Percentiles rank a stretch among this genome's conserved stretches.
Evolutionary conservation across 352 stramenopile genomes (phyloP).

Genomic region (Saprolegnia diclina): DNA sequence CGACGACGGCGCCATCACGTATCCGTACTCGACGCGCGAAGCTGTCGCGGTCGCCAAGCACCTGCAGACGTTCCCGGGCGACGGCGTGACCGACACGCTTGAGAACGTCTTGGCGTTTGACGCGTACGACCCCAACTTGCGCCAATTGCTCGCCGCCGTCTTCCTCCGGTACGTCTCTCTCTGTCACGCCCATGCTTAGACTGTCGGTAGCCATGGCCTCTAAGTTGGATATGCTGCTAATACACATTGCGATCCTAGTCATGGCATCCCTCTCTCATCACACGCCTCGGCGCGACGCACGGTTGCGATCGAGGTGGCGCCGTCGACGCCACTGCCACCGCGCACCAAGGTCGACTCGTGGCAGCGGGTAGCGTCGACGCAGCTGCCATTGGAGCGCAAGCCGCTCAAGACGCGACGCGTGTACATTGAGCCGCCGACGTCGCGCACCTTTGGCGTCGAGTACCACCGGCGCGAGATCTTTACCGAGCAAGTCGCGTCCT

Average conservation of each 20-base stretch:
- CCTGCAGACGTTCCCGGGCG: slow-evolving; percentile 86
- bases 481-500: slow-evolving; percentile 60
- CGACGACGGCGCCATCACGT: slow-evolving; percentile 86
- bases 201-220: slow-evolving; percentile 30
- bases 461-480: slow-evolving; percentile 55
- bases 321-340: slow-evolving; percentile 37
- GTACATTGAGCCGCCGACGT: slow-evolving; percentile 58
- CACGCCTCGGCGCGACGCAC: slow-evolving; percentile 32
- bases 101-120: slow-evolving; percentile 96
- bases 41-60: slow-evolving; percentile 92
- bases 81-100: slow-evolving; percentile 75
- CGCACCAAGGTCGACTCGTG: slow-evolving; percentile 35
- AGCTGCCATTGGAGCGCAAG: slow-evolving; percentile 27
- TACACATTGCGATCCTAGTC: slow-evolving; percentile 33
- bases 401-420: slow-evolving; percentile 43
- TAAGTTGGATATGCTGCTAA: slow-evolving; percentile 21
- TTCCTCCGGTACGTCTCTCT: slow-evolving; percentile 58
- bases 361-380: background rate
- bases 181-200: slow-evolving; percentile 24
- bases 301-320: slow-evolving; percentile 42
- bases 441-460: slow-evolving; percentile 44
- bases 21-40: slow-evolving; percentile 93
- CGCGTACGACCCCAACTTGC: slow-evolving; percentile 67
- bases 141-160: slow-evolving; percentile 65
- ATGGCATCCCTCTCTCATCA: slow-evolving; percentile 52